Conservation (phyloP, 2,329 filamentous ascomycete species). For the Trichophyton schoenleinii region DNA sequence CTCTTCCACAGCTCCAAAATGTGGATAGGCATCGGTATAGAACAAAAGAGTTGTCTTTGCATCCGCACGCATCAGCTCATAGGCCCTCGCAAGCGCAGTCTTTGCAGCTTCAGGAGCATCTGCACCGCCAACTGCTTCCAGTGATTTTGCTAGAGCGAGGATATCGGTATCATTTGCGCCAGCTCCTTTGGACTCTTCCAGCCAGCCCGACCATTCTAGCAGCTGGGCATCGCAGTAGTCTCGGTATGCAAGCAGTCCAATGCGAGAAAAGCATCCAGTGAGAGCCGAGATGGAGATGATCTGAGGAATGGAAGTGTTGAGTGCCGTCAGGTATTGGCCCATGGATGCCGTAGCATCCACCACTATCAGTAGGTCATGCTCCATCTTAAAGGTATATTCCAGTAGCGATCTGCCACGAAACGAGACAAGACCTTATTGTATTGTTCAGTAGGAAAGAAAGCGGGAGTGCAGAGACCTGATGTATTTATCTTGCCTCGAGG, state of each 20-base stretch:
- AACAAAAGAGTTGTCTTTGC: conserved; percentile 40
- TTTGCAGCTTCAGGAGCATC: conserved; percentile 40
- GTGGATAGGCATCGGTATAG: conserved; percentile 40
- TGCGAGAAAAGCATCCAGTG: conserved; percentile 39
- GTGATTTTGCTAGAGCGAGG: conserved; percentile 24
- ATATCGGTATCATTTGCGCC: conserved; percentile 21
- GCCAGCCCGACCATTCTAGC: conserved; percentile 42
- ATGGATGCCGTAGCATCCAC: conserved; percentile 1
- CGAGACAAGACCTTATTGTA: neutral
- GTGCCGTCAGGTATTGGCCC: conserved; percentile 28
- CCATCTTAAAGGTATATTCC: neutral
- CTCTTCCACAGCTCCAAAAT: conserved; percentile 21
- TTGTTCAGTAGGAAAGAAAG: neutral
- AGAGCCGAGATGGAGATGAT: conserved; percentile 40
- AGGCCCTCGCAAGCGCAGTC: conserved; percentile 37
- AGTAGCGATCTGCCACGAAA: neutral
- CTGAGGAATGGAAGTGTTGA: conserved; percentile 38
- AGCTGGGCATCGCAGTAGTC: conserved; percentile 32
- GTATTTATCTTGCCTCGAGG: too few relatives aligned
- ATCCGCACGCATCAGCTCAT: conserved; percentile 37
- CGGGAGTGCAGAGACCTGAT: too few relatives aligned
- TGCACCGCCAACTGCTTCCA: conserved; percentile 26
- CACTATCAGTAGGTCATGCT: conserved; percentile 2
- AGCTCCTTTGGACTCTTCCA: conserved; percentile 14
- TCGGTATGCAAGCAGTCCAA: conserved; percentile 41